Evolutionary conservation across 2,329 filamentous ascomycete genomes (phyloP), one percentile per base, ranked within the genome.

Genomic region (Pseudocercospora fuligena): DNA sequence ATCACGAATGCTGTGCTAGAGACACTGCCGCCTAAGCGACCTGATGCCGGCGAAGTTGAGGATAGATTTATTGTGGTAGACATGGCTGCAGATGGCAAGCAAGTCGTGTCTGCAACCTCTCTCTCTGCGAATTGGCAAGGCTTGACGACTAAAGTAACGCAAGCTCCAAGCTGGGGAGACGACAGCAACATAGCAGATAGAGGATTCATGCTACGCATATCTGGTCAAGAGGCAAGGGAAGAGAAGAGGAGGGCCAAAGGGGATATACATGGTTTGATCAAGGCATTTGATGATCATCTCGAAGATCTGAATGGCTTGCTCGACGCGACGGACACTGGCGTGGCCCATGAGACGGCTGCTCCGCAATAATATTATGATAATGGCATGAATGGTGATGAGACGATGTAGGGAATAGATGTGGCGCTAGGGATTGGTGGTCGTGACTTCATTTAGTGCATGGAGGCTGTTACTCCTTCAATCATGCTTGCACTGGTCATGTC

Each of bases 51-150:
- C 83, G 58, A 60, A 6, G 67, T 16, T 62, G 77, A 82, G 40
- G 86, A 89, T 64, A 83, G 87, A 64, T 86, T 86, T 71, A 74
- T 89, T 27, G 79, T 90, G 2, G 73, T 90, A 23, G 87, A 89
- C 70, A 75, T 89, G 29, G 77, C 72, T 5, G 66, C 72, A 11
- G 79, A 82, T 46, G 82, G 82, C 1, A 80, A 79, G 25, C 82
- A 80, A 1, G 87, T 98, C 0, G 82, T 86, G 0, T 88, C 87
- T 64, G 90, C 92, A 1, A 88, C 90, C 49, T 93, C 90, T 68
- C 81, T 97, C 12, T 91, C 88, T 8, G 82, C 89, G 0, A 87
- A 90, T 59, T 98, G 94, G 89, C 88, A 90, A 73, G 83, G 90
- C 14, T 80, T 88, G 36, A 79, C 80, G 16, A 84, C 85, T 0